phyloP scores from a whole-genome alignment of 345 rosid genomes.

The Eucalyptus cladocalyx region DNA sequence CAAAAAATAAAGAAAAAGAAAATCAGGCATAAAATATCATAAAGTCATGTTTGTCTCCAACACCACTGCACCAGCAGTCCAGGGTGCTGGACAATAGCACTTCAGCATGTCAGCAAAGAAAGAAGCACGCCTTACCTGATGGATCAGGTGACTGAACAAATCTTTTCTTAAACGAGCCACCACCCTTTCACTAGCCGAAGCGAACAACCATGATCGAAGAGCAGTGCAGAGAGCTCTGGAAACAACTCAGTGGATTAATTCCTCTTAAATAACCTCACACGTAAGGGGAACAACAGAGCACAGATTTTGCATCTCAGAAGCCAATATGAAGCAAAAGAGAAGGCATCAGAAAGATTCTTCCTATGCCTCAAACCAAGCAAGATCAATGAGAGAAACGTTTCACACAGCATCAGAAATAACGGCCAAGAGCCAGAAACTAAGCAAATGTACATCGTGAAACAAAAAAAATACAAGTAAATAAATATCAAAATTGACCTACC shows the following conservation, averaged over 20 bases:
- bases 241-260: not conserved
- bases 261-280: not conserved
- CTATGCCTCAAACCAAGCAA: not conserved
- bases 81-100: not conserved
- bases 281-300: not conserved
- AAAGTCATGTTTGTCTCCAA: not conserved
- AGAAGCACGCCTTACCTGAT: slow-evolving; percentile 16
- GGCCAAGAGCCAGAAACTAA: not conserved
- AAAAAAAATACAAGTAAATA: not conserved
- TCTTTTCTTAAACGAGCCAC: slow-evolving; percentile 37
- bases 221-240: slow-evolving; percentile 34
- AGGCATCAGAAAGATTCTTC: not conserved
- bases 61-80: not conserved
- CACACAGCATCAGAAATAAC: not conserved
- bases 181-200: slow-evolving; percentile 38
- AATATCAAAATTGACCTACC: slow-evolving; percentile 4
- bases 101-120: not conserved
- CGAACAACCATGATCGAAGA: slow-evolving; percentile 35
- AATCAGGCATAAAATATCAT: not conserved
- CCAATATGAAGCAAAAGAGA: not conserved
- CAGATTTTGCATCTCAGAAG: not conserved
- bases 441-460: not conserved
- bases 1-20: not conserved
- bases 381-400: not conserved
- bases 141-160: slow-evolving; percentile 29